phyloP scores from a whole-genome alignment of 2,329 filamentous ascomycete species.

The Trichoderma gracile region DNA sequence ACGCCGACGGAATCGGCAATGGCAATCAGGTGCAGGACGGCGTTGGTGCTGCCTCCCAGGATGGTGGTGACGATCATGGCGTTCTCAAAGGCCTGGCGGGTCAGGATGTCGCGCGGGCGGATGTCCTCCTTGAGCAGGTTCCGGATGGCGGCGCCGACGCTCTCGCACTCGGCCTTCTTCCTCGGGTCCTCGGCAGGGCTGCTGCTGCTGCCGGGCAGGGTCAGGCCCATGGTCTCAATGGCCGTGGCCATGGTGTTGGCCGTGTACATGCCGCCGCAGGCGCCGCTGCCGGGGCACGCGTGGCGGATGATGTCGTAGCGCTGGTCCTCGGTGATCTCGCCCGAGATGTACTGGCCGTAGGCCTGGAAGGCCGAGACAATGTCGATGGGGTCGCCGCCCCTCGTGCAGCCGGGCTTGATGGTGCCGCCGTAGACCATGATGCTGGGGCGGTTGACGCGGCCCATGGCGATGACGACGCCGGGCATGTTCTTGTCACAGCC shows the following conservation, averaged over 20 bases:
- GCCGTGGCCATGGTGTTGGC: conserved; percentile 92
- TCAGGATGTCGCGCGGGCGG: conserved; percentile 74
- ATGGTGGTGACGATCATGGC: conserved; percentile 83
- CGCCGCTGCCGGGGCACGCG: conserved; percentile 68
- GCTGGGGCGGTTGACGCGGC: conserved; percentile 86
- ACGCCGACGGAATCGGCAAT: conserved; percentile 80
- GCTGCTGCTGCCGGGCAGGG: conserved; percentile 78
- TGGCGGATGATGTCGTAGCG: conserved; percentile 93
- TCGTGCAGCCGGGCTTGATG: conserved; percentile 86
- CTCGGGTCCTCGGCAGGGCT: conserved; percentile 72
- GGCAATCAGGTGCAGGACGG: conserved; percentile 80
- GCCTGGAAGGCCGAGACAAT: conserved; percentile 98
- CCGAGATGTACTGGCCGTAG: conserved; percentile 91
- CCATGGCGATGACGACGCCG: conserved; percentile 89
- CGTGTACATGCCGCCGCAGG: conserved; percentile 87
- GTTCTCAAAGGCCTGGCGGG: conserved; percentile 78
- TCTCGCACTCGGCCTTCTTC: conserved; percentile 72
- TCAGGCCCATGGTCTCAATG: conserved; percentile 88
- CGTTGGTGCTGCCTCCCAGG: conserved; percentile 82
- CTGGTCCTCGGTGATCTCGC: conserved; percentile 86
- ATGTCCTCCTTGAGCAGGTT: conserved; percentile 76
- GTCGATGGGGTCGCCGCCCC: conserved; percentile 75
- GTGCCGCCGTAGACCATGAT: conserved; percentile 98
- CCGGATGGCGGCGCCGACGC: conserved; percentile 71
- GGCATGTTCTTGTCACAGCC: conserved; percentile 99